These are phyloP conservation scores for Collybia mongolica DNA, from an alignment of 768 basidiomycete species.

Conservation along the genomic window DNA sequence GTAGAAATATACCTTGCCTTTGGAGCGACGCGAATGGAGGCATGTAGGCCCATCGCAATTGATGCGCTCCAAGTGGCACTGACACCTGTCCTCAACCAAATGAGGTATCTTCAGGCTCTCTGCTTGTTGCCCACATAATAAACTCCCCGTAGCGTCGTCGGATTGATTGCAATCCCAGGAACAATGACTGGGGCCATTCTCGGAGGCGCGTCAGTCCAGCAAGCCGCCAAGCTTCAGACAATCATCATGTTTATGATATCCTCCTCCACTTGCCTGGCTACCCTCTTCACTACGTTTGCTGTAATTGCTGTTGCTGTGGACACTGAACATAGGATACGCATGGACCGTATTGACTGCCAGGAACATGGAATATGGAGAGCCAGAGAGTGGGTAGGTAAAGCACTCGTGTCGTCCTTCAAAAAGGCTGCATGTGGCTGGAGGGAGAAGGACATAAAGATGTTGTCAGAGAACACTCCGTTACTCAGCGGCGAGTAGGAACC, in stretches of 20 bases:
- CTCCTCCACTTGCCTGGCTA: conserved; percentile 69
- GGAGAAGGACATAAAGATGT: neutral
- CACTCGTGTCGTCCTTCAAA: conserved; percentile 1
- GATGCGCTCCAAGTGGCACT: conserved; percentile 81
- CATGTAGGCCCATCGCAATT: conserved; percentile 73
- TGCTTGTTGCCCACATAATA: neutral
- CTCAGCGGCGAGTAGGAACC: too few species aligned
- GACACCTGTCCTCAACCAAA: conserved; percentile 80
- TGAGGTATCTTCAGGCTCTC: conserved; percentile 51
- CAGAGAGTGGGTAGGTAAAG: conserved; percentile 12
- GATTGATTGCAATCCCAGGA: conserved; percentile 79
- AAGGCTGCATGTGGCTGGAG: neutral
- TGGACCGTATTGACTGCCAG: conserved; percentile 58
- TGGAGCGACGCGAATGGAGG: conserved; percentile 82
- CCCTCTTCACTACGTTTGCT: conserved; percentile 61
- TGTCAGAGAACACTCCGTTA: too few species aligned
- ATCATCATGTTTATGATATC: conserved; percentile 95
- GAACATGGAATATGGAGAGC: conserved; percentile 21
- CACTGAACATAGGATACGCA: conserved; percentile 58
- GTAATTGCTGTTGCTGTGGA: conserved; percentile 68
- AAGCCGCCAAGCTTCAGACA: conserved; percentile 87
- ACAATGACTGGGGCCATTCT: conserved; percentile 95
- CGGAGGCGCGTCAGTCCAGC: conserved; percentile 80
- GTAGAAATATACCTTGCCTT: conserved; percentile 85
- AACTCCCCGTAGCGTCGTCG: conserved; percentile 51